These are phyloP conservation scores for Sicyos baderoa DNA, from an alignment of 306 rosid genomes.

Conservation along the genomic window DNA sequence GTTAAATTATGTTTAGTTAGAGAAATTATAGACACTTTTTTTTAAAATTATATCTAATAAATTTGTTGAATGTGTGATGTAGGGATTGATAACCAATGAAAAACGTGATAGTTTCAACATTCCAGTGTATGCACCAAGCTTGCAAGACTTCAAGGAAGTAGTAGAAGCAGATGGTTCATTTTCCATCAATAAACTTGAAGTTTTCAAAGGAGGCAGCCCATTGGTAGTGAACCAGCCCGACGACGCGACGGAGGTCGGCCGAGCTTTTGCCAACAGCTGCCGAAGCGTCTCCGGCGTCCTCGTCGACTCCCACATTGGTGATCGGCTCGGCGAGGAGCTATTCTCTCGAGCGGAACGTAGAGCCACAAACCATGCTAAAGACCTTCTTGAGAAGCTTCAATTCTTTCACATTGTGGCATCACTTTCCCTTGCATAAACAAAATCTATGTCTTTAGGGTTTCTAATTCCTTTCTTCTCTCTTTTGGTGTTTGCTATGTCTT, in stretches of 20 bases:
- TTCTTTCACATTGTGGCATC: slow-evolving; percentile 93
- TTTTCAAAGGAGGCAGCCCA: slow-evolving; percentile 96
- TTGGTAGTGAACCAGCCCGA: slow-evolving; percentile 68
- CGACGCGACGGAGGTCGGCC: slow-evolving; percentile 56
- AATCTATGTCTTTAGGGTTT: background rate
- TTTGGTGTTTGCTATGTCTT: slow-evolving; percentile 13
- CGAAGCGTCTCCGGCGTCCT: slow-evolving; percentile 77
- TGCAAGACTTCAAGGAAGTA: slow-evolving; percentile 81
- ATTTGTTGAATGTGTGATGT: background rate
- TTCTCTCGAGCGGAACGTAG: slow-evolving; percentile 51
- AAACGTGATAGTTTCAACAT: slow-evolving; percentile 74
- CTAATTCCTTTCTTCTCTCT: slow-evolving; percentile 1
- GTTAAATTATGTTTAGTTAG: too few species aligned
- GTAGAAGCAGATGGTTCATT: slow-evolving; percentile 82
- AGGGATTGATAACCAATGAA: slow-evolving; percentile 68
- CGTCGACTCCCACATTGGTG: slow-evolving; percentile 90
- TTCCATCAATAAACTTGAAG: slow-evolving; percentile 69
- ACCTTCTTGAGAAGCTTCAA: slow-evolving; percentile 63
- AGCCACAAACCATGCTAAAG: slow-evolving; percentile 58
- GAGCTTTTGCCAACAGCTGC: slow-evolving; percentile 65
- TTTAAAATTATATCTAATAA: too few species aligned
- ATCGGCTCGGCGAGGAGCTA: slow-evolving; percentile 58
- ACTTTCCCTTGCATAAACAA: slow-evolving; percentile 41
- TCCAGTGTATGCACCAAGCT: slow-evolving; percentile 80
- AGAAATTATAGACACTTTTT: too few species aligned